These are phyloP conservation scores for Trichoderma brevicompactum DNA, from an alignment of 2,329 filamentous ascomycete genomes.

Conservation along the genomic window DNA sequence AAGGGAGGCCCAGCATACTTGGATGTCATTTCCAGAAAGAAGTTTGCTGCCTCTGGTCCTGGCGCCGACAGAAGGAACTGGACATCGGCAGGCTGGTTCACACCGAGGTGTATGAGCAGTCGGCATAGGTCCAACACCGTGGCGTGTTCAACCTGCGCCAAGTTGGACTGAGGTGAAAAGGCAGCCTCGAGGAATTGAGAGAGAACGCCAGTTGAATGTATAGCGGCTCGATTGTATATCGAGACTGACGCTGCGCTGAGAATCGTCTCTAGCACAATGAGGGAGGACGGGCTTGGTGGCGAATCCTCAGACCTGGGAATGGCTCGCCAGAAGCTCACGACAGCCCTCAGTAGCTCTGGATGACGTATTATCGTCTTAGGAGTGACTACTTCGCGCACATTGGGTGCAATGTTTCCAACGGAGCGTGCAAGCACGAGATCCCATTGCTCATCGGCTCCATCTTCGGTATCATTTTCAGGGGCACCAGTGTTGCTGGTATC, in stretches of 20 bases:
- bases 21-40: conserved; percentile 73
- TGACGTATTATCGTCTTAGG: conserved; percentile 60
- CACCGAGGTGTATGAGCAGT: conserved; percentile 72
- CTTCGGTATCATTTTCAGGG: conserved; percentile 37
- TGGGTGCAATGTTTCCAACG: conserved; percentile 44
- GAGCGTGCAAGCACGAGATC: conserved; percentile 45
- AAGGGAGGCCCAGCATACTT: conserved; percentile 78
- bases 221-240: conserved; percentile 68
- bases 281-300: conserved; percentile 57
- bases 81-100: conserved; percentile 81
- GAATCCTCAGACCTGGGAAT: conserved; percentile 55
- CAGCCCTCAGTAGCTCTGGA: conserved; percentile 64
- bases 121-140: conserved; percentile 70
- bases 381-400: conserved; percentile 55
- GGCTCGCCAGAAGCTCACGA: conserved; percentile 67
- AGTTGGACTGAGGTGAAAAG: conserved; percentile 56
- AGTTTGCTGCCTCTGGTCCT: conserved; percentile 63
- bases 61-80: conserved; percentile 68
- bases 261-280: conserved; percentile 69
- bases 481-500: not conserved
- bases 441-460: conserved; percentile 46
- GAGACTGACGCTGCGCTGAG: conserved; percentile 62
- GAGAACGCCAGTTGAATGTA: conserved; percentile 74
- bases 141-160: conserved; percentile 60
- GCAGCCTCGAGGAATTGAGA: conserved; percentile 67